Conservation (phyloP, 2,329 filamentous ascomycete species). For the Exophiala viscosa region DNA sequence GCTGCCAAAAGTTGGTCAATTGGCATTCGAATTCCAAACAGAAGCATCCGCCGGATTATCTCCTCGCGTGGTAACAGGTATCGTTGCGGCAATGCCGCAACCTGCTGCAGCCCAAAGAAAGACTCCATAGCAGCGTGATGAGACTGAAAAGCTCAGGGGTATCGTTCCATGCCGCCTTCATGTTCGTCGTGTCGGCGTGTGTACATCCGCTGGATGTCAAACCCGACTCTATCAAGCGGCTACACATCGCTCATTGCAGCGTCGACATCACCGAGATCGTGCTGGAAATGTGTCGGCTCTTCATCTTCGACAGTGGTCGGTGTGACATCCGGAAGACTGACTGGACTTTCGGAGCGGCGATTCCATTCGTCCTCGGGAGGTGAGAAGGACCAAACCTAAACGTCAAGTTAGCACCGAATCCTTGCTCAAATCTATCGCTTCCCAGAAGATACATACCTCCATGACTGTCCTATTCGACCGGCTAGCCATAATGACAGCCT, state of each 20-base stretch:
- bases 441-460: slow-evolving; percentile 79
- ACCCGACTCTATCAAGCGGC: not conserved
- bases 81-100: no score
- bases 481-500: slow-evolving; percentile 92
- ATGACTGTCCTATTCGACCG: slow-evolving; percentile 84
- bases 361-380: slow-evolving; percentile 64
- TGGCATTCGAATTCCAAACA: no score
- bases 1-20: no score
- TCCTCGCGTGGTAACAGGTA: no score
- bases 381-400: slow-evolving; percentile 89
- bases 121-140: no score
- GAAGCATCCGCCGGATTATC: no score
- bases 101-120: no score
- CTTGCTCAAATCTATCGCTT: not conserved
- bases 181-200: not conserved
- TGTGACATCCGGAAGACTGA: slow-evolving; percentile 39
- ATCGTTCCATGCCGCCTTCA: no score
- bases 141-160: no score
- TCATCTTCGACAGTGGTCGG: slow-evolving; percentile 8
- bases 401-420: slow-evolving; percentile 6
- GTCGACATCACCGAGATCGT: slow-evolving; percentile 16
- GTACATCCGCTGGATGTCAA: not conserved
- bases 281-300: slow-evolving; percentile 10
- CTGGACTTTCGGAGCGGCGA: slow-evolving; percentile 38
- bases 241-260: slow-evolving; percentile 22